phyloP scores from a whole-genome alignment of 2,329 filamentous ascomycete species.

The Macroventuria anomochaeta region DNA sequence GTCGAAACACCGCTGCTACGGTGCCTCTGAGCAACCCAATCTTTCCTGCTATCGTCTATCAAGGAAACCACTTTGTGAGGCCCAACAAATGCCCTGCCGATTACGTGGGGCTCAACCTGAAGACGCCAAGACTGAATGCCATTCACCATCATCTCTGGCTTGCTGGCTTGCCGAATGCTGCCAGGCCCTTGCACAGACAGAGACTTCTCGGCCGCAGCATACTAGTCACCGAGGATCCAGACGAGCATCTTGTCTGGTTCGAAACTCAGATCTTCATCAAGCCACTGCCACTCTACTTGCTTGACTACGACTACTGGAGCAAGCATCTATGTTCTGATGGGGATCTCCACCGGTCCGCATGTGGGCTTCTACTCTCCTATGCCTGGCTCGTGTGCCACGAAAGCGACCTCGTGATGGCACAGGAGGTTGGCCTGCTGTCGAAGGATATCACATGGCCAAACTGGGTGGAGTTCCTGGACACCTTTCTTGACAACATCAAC shows the following conservation, averaged over 20 bases:
- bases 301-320: slow-evolving; percentile 21
- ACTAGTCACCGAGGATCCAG: background rate
- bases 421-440: slow-evolving; percentile 16
- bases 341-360: slow-evolving; percentile 19
- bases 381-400: slow-evolving; percentile 23
- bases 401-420: slow-evolving; percentile 24
- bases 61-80: no score
- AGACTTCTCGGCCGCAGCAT: background rate
- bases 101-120: no score
- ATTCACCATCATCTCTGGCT: slow-evolving; percentile 18
- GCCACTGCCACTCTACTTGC: slow-evolving; percentile 18
- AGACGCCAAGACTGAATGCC: no score
- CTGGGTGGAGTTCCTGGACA: slow-evolving; percentile 20
- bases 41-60: no score
- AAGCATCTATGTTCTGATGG: slow-evolving; percentile 15
- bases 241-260: slow-evolving; percentile 40
- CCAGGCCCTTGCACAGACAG: background rate
- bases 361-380: slow-evolving; percentile 27
- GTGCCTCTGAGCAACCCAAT: no score
- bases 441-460: slow-evolving; percentile 17
- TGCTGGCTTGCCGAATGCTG: background rate
- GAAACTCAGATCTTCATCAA: slow-evolving; percentile 22
- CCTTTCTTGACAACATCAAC: slow-evolving; percentile 17
- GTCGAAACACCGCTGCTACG: no score
- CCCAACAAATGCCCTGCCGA: no score